Evolutionary conservation across 352 stramenopile species (phyloP).

Genomic region (Phytopythium sindhum): DNA sequence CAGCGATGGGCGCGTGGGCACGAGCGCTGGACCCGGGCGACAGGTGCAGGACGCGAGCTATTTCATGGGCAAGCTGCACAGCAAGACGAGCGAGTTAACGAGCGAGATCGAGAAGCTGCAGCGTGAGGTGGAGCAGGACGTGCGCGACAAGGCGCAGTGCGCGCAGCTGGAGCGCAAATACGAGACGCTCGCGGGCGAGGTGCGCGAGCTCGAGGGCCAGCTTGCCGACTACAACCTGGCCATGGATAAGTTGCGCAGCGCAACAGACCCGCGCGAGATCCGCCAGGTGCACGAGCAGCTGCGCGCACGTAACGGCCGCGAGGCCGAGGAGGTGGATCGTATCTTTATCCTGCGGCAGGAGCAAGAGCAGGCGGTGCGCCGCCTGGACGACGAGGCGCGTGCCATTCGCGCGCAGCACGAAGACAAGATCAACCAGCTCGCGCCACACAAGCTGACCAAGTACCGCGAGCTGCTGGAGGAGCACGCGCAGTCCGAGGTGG

Average conservation of each 20-base stretch:
- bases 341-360: conserved; percentile 91
- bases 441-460: conserved; percentile 76
- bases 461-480: conserved; percentile 80
- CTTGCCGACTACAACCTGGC: conserved; percentile 93
- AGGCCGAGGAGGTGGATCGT: conserved; percentile 84
- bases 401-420: conserved; percentile 79
- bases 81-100: conserved; percentile 87
- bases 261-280: conserved; percentile 63
- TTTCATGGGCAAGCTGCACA: conserved; percentile 89
- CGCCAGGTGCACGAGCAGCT: conserved; percentile 68
- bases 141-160: conserved; percentile 88
- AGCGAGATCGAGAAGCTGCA: conserved; percentile 77
- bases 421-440: conserved; percentile 87
- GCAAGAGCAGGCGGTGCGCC: conserved; percentile 56
- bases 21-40: conserved; percentile 54
- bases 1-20: not conserved
- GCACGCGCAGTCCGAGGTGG: conserved; percentile 63
- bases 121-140: conserved; percentile 84
- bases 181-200: conserved; percentile 58
- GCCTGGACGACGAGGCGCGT: conserved; percentile 75
- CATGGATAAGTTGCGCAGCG: conserved; percentile 88
- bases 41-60: conserved; percentile 88
- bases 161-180: conserved; percentile 80
- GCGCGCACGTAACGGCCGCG: conserved; percentile 68
- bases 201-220: conserved; percentile 87